phyloP scores from a whole-genome alignment of 2,329 filamentous ascomycete genomes.

The Sporothrix sp. region DNA sequence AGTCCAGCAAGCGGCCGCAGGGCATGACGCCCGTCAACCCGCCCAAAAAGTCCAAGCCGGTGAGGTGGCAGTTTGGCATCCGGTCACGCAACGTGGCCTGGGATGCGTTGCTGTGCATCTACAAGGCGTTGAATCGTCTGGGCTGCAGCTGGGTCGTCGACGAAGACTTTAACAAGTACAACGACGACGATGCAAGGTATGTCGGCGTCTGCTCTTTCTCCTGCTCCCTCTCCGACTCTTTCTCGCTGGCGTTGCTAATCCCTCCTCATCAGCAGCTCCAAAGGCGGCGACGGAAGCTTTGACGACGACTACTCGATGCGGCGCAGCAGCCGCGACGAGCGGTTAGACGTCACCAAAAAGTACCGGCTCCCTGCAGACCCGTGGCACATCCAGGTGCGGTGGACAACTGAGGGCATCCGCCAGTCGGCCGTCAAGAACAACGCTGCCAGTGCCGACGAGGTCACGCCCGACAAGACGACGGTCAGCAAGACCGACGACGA shows the following conservation, averaged over 20 bases:
- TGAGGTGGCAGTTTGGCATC: conserved; percentile 97
- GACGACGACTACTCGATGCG: conserved; percentile 26
- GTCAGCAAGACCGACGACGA: conserved; percentile 34
- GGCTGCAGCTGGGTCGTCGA: conserved; percentile 78
- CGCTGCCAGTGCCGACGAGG: conserved; percentile 23
- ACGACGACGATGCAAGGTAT: conserved; percentile 34
- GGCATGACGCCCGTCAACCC: conserved; percentile 54
- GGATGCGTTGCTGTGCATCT: conserved; percentile 90
- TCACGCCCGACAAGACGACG: conserved; percentile 32
- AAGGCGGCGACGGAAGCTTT: conserved; percentile 17
- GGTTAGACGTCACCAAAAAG: conserved; percentile 45
- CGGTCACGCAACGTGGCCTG: conserved; percentile 87
- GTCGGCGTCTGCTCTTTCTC: conserved; percentile 9
- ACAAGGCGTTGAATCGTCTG: conserved; percentile 79
- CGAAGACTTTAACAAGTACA: conserved; percentile 45
- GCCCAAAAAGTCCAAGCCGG: conserved; percentile 63
- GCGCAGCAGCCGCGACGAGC: conserved; percentile 31
- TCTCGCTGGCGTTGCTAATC: not conserved
- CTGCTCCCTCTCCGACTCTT: not conserved
- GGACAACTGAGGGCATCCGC: conserved; percentile 58
- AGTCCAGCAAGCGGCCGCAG: conserved; percentile 48
- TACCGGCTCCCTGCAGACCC: conserved; percentile 88
- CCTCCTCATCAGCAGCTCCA: not conserved
- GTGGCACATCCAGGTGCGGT: conserved; percentile 88
- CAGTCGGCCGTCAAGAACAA: conserved; percentile 28